Conservation (phyloP, 2,329 filamentous ascomycete species). For the Biscogniauxia sp. region DNA sequence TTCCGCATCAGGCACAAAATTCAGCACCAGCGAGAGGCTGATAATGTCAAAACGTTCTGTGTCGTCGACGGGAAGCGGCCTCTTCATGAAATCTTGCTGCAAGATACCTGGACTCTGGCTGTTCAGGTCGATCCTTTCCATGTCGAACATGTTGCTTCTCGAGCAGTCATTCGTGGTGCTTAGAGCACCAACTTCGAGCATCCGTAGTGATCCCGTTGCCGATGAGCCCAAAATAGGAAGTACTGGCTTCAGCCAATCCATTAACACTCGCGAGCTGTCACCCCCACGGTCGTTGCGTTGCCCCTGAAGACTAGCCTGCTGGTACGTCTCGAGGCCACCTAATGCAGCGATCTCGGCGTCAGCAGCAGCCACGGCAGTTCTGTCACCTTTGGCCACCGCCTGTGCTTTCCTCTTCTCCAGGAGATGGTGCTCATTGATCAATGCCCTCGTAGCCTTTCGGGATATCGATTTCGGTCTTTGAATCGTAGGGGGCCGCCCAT, state of each 20-base stretch:
- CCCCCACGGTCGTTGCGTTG: conserved; percentile 65
- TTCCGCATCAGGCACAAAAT: conserved; percentile 80
- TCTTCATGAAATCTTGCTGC: conserved; percentile 91
- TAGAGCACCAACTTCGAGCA: conserved; percentile 88
- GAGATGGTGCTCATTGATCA: conserved; percentile 66
- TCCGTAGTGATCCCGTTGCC: conserved; percentile 43
- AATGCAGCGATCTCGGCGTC: conserved; percentile 53
- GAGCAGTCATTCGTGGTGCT: conserved; percentile 85
- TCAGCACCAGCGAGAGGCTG: conserved; percentile 87
- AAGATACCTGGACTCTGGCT: conserved; percentile 78
- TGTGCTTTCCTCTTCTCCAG: conserved; percentile 61
- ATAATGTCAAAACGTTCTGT: conserved; percentile 80
- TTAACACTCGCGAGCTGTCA: conserved; percentile 62
- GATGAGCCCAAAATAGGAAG: conserved; percentile 24
- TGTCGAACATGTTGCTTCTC: conserved; percentile 64
- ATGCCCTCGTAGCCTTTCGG: conserved; percentile 59
- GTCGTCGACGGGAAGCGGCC: conserved; percentile 64
- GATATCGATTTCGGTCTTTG: conserved; percentile 57
- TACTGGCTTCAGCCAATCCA: conserved; percentile 57
- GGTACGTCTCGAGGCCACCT: conserved; percentile 63
- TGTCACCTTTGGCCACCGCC: conserved; percentile 54
- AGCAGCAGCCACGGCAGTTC: conserved; percentile 43
- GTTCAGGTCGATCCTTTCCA: conserved; percentile 85
- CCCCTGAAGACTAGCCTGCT: conserved; percentile 66
- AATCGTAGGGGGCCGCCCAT: conserved; percentile 55